Conservation (phyloP, 2,329 filamentous ascomycete genomes). For the Alternaria triticimaculans region DNA sequence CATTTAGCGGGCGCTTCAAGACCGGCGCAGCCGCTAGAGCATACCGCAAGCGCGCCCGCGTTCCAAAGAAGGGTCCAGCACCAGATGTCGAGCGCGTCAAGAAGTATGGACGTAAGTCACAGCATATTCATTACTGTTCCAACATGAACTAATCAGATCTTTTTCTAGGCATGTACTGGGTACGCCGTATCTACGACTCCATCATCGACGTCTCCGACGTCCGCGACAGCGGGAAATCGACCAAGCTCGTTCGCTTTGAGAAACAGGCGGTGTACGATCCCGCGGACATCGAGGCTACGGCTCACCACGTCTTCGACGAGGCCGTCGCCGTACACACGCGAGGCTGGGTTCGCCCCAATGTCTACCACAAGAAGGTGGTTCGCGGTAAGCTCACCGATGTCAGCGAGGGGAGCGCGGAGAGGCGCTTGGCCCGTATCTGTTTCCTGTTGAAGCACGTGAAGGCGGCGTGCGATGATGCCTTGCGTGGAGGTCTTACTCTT, state of each 20-base stretch:
- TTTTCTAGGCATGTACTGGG: slow-evolving; percentile 34
- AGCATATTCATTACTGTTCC: not conserved
- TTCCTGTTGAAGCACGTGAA: slow-evolving; percentile 26
- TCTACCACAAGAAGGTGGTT: slow-evolving; percentile 34
- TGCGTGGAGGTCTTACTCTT: slow-evolving; percentile 33
- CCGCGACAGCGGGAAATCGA: slow-evolving; percentile 21
- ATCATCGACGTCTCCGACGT: slow-evolving; percentile 34
- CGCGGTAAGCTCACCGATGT: slow-evolving; percentile 33
- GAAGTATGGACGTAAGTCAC: slow-evolving; percentile 25
- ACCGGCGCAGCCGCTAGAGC: slow-evolving; percentile 23
- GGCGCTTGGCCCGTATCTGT: slow-evolving; percentile 31
- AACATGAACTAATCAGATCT: slow-evolving; percentile 1
- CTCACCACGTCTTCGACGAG: slow-evolving; percentile 40
- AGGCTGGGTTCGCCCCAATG: slow-evolving; percentile 25
- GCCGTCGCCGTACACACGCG: slow-evolving; percentile 32
- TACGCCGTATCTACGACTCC: slow-evolving; percentile 36
- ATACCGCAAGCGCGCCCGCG: slow-evolving; percentile 23
- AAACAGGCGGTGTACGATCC: slow-evolving; percentile 8
- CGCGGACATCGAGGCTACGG: slow-evolving; percentile 35
- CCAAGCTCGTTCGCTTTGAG: slow-evolving; percentile 29
- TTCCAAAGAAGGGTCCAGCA: slow-evolving; percentile 18
- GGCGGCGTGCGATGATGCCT: slow-evolving; percentile 35
- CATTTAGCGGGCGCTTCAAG: slow-evolving; percentile 25
- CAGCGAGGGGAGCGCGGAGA: slow-evolving; percentile 22
- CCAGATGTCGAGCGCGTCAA: slow-evolving; percentile 30